Evolutionary conservation across 2,329 filamentous ascomycete species (phyloP).

Genomic region (Fusarium anthophilum): DNA sequence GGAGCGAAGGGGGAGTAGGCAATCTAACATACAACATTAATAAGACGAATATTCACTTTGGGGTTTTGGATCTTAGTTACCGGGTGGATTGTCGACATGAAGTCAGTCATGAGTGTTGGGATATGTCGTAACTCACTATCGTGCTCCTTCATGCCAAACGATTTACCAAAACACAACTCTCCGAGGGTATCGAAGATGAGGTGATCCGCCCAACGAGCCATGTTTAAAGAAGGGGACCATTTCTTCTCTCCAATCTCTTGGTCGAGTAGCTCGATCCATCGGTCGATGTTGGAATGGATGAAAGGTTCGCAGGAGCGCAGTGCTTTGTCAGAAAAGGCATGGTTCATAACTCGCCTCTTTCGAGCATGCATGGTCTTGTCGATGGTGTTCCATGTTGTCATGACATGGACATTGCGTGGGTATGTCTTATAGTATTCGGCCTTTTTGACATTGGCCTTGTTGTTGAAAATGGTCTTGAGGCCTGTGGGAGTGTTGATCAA

Average conservation of each 20-base stretch:
- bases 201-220: conserved; percentile 32
- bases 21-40: conserved; percentile 5
- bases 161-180: conserved; percentile 34
- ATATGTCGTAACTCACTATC: conserved; percentile 24
- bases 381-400: conserved; percentile 32
- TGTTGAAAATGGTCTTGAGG: conserved; percentile 29
- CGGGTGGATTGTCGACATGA: conserved; percentile 19
- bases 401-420: conserved; percentile 16
- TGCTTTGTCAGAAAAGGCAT: conserved; percentile 33
- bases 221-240: conserved; percentile 19
- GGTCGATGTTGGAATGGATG: conserved; percentile 22
- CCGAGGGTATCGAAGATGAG: conserved; percentile 37
- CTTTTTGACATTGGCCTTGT: conserved; percentile 35
- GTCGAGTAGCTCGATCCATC: conserved; percentile 23
- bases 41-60: neutral
- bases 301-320: conserved; percentile 21
- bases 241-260: conserved; percentile 9
- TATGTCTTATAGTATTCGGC: conserved; percentile 34
- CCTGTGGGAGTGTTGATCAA: conserved; percentile 33
- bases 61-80: neutral
- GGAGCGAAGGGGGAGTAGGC: conserved; percentile 32
- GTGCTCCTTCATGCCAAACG: conserved; percentile 33
- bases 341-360: conserved; percentile 28
- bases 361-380: conserved; percentile 31
- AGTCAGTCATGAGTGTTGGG: conserved; percentile 22